Conservation (phyloP, 2,329 filamentous ascomycete species). For the Verticillium klebahnii region DNA sequence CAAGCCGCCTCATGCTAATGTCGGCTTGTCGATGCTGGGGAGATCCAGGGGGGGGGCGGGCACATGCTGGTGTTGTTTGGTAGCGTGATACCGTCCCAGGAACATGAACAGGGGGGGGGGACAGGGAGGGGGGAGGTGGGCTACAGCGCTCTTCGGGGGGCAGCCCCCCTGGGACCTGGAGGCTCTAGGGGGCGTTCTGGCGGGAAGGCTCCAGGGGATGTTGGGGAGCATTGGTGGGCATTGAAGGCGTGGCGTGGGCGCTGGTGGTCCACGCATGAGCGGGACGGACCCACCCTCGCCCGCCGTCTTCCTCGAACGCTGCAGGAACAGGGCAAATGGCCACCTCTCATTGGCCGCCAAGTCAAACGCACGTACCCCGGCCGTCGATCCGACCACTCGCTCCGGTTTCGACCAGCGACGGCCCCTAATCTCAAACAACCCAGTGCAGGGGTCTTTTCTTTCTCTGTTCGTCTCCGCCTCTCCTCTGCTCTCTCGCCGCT, state of each 20-base stretch:
- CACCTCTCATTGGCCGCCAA: neutral
- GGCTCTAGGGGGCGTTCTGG: no score
- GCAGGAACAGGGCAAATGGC: neutral
- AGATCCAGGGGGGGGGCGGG: neutral
- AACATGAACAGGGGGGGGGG: neutral
- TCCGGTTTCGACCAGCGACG: neutral
- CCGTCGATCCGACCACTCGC: neutral
- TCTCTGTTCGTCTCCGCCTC: neutral
- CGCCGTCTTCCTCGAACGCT: neutral
- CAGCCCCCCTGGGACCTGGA: no score
- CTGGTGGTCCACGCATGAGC: neutral
- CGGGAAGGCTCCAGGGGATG: no score
- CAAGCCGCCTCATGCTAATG: neutral
- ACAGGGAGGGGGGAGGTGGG: no score
- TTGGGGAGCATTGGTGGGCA: neutral
- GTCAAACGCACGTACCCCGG: neutral
- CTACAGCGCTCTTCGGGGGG: no score
- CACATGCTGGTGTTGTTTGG: neutral
- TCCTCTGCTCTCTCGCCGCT: neutral
- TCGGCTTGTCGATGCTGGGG: neutral
- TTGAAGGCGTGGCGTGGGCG: neutral
- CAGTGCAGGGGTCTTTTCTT: neutral
- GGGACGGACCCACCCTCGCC: neutral
- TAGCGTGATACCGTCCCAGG: no score
- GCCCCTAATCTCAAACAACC: neutral